Base-by-base conservation (phyloP, 306 rosid species). In the Lathyrus aphaca region DNA sequence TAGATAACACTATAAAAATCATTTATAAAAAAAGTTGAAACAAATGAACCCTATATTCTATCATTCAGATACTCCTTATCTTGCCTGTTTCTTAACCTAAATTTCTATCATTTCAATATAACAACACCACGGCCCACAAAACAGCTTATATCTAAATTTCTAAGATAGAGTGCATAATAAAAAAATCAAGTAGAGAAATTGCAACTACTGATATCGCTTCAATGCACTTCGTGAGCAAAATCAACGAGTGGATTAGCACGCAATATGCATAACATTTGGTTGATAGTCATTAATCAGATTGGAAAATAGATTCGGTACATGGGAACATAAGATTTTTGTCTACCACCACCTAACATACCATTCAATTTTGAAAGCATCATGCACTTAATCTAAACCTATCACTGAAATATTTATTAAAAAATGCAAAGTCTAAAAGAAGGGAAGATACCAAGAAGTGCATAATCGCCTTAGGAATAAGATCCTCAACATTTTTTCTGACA, bases 371-470 rank as follows among this genome's bases (percentile, higher is more conserved):
- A 53, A 76, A 69, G 53, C 42, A 51, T 14, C 25, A 0, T 21
- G 58, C 23, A 72, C 39, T 25, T 62, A 11, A 46, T 64, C 42
- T 42, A 46, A 32, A 76, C 46, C 37, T 65, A 46, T 39, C 27
- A 17, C 15, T 23, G 68, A 62, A 74, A 59, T 27, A 45, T 65
- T 57, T 11, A 69, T 53, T 50, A 60, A 29, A 70, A 72, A 73
- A 6, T 12, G 13, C 46, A 38, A 57, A 60, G 48, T 64, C 29
- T 35, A 30, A 18, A 45, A 10, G 50, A 62, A 64, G 67, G 46
- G 60, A 38, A 59, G 63, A 73, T 91, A 94, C 99, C 96, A 94
- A 69, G 91, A 94, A 94, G 84, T 94, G 96, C 95, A 94, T 94
- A 60, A 94, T 88, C 66, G 95, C 89, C 86, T 94, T 94, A 39